Conservation (phyloP, 345 rosid genomes). For the Salix viminalis region DNA sequence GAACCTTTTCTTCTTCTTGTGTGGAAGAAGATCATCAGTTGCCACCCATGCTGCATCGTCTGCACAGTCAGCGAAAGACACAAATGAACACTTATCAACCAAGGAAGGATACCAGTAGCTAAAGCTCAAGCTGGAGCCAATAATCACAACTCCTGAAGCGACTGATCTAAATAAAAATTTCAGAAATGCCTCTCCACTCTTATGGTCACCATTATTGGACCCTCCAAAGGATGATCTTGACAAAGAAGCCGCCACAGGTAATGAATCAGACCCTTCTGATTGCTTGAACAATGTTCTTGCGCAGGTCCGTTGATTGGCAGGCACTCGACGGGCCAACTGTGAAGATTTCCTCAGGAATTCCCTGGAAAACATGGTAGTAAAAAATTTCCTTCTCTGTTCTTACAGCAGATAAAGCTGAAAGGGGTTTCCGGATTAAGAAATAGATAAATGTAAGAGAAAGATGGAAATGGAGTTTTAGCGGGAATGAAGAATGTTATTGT, state of each 20-base stretch:
- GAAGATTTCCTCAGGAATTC: not conserved
- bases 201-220: not conserved
- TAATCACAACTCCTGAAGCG: slow-evolving; percentile 24
- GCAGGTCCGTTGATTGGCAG: not conserved
- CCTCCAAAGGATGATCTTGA: slow-evolving; percentile 11
- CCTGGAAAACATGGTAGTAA: slow-evolving; percentile 6
- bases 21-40: too few species aligned
- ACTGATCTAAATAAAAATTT: slow-evolving; percentile 22
- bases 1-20: too few species aligned
- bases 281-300: not conserved
- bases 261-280: not conserved
- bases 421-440: not conserved
- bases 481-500: not conserved
- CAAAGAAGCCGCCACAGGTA: not conserved
- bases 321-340: not conserved
- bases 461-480: not conserved
- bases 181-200: slow-evolving; percentile 4
- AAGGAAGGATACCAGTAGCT: slow-evolving; percentile 19
- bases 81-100: not conserved
- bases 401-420: not conserved
- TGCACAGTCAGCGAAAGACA: too few species aligned
- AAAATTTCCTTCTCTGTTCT: too few species aligned
- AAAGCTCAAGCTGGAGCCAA: slow-evolving; percentile 37
- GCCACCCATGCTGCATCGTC: too few species aligned
- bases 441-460: not conserved